Percentiles rank a stretch among this genome's conserved stretches.
Conservation (phyloP, 2,329 filamentous ascomycete genomes). For the Chaetothyriales sp. region DNA sequence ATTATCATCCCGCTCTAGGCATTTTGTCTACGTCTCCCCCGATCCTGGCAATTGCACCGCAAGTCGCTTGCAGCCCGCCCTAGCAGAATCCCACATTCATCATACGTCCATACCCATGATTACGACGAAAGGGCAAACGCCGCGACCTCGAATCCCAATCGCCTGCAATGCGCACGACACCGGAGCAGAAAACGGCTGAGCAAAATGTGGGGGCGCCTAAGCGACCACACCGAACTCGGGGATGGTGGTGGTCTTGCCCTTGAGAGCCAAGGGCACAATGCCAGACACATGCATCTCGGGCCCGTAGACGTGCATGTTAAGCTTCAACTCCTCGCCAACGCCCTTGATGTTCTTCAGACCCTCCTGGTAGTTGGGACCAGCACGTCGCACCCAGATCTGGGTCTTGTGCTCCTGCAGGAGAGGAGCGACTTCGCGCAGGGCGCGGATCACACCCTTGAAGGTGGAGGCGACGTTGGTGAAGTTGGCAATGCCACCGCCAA, state of each 20-base stretch:
- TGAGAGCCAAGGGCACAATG: slow-evolving; percentile 83
- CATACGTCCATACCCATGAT: background rate
- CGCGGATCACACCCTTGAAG: slow-evolving; percentile 99
- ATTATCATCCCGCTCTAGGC: slow-evolving; percentile 6
- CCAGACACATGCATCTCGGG: slow-evolving; percentile 82
- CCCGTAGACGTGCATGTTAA: slow-evolving; percentile 85
- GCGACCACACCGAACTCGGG: slow-evolving; percentile 41
- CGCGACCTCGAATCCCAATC: background rate
- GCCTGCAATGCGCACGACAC: background rate
- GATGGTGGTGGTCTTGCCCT: slow-evolving; percentile 46
- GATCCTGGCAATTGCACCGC: background rate
- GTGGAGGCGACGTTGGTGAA: slow-evolving; percentile 99
- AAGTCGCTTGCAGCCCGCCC: background rate
- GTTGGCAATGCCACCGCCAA: slow-evolving; percentile 99
- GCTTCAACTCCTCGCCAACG: slow-evolving; percentile 81
- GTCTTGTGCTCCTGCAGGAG: slow-evolving; percentile 90
- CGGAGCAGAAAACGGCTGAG: background rate
- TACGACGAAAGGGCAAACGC: background rate
- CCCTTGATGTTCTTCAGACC: slow-evolving; percentile 99
- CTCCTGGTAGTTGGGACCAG: slow-evolving; percentile 98
- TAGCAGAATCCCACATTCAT: background rate
- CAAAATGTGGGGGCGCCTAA: background rate
- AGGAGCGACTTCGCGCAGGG: slow-evolving; percentile 76
- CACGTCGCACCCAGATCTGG: slow-evolving; percentile 85
- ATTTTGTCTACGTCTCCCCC: slow-evolving; percentile 4